Conservation (phyloP, 2,329 filamentous ascomycete genomes). For the Paracorniculantispora psalliotae region DNA sequence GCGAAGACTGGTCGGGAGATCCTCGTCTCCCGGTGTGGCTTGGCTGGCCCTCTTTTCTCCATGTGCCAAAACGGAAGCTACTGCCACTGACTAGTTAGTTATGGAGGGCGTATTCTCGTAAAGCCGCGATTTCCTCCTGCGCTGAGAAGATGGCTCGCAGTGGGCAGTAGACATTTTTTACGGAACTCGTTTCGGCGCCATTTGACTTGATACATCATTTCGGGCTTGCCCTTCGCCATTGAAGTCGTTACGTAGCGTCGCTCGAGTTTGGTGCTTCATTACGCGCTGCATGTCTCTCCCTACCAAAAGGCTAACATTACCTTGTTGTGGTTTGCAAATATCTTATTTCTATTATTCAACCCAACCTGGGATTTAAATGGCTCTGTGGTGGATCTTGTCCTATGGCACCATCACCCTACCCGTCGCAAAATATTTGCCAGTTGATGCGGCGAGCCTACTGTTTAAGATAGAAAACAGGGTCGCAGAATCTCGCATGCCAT, state of each 20-base stretch:
- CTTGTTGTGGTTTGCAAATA: background rate
- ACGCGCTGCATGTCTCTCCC: too few relatives aligned
- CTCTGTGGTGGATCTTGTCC: background rate
- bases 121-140: background rate
- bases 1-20: background rate
- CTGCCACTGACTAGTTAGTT: slow-evolving; percentile 5
- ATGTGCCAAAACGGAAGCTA: background rate
- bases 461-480: background rate
- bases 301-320: background rate
- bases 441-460: background rate
- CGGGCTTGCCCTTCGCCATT: background rate
- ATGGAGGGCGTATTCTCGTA: slow-evolving; percentile 4
- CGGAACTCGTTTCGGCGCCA: too few relatives aligned
- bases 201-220: background rate
- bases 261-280: background rate
- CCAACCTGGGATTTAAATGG: background rate
- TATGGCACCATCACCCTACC: background rate
- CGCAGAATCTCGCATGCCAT: background rate
- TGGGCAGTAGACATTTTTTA: background rate
- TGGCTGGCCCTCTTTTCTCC: background rate
- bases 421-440: background rate
- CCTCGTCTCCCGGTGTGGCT: background rate
- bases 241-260: background rate
- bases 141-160: background rate
- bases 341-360: slow-evolving; percentile 2